phyloP scores from a whole-genome alignment of 148 eudicot species.

The Vaccinium macrocarpon region DNA sequence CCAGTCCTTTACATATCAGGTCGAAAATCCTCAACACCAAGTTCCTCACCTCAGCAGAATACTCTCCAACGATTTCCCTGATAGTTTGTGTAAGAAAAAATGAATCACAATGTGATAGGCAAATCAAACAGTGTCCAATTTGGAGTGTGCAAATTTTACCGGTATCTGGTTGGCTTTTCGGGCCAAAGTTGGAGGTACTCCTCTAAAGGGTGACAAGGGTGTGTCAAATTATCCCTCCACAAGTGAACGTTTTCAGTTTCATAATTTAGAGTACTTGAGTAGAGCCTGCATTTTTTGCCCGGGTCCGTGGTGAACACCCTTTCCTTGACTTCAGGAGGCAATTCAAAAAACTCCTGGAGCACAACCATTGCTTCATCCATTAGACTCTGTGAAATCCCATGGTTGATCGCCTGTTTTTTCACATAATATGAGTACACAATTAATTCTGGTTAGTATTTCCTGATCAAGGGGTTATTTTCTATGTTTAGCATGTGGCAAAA shows the following conservation, averaged over 20 bases:
- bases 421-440: too few species aligned
- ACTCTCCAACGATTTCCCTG: constrained; percentile 34
- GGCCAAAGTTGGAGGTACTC: constrained; percentile 29
- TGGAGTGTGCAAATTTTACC: constrained; percentile 13
- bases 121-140: neutral
- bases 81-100: neutral
- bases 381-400: constrained; percentile 21
- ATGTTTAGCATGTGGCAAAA: too few species aligned
- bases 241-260: constrained; percentile 27
- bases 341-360: constrained; percentile 21
- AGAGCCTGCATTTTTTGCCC: constrained; percentile 31
- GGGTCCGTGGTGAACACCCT: constrained; percentile 13
- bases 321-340: constrained; percentile 22
- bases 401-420: constrained; percentile 25
- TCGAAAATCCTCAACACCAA: constrained; percentile 29
- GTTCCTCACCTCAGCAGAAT: constrained; percentile 34
- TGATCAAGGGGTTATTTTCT: too few species aligned
- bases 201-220: constrained; percentile 32
- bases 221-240: constrained; percentile 42
- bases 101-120: neutral
- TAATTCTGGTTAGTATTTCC: too few species aligned
- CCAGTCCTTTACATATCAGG: constrained; percentile 37
- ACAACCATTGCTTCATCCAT: constrained; percentile 18
- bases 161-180: constrained; percentile 26
- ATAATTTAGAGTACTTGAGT: constrained; percentile 37